phyloP scores from a whole-genome alignment of 805 yeast species.

The Metschnikowia colocasiae region DNA sequence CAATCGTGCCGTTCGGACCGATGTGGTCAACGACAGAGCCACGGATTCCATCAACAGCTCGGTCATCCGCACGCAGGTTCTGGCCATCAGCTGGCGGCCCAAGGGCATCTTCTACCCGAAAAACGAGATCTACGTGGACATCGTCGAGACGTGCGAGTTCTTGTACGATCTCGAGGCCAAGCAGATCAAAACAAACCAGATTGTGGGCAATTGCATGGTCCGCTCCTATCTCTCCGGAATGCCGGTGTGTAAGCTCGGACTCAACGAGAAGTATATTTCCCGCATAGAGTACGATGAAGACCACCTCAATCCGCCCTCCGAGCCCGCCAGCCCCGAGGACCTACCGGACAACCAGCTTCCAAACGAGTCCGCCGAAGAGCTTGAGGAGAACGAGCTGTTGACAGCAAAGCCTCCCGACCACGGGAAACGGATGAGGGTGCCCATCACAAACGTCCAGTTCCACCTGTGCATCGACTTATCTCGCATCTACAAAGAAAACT shows the following conservation, averaged over 20 bases:
- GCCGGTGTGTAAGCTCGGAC: slow-evolving; percentile 42
- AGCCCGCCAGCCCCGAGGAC: background rate
- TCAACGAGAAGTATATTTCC: slow-evolving; percentile 37
- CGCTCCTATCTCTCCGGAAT: slow-evolving; percentile 42
- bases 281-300: slow-evolving; percentile 26
- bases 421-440: slow-evolving; percentile 20
- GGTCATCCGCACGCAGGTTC: slow-evolving; percentile 72
- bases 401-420: background rate
- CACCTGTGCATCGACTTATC: slow-evolving; percentile 73
- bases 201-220: slow-evolving; percentile 33
- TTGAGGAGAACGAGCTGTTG: background rate
- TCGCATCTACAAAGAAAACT: slow-evolving; percentile 61
- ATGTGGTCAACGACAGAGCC: slow-evolving; percentile 24
- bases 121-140: slow-evolving; percentile 42
- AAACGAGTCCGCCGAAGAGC: slow-evolving; percentile 4
- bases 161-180: slow-evolving; percentile 30
- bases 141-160: slow-evolving; percentile 39
- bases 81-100: slow-evolving; percentile 46
- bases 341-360: slow-evolving; percentile 13
- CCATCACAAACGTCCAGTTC: slow-evolving; percentile 40
- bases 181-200: slow-evolving; percentile 29
- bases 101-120: slow-evolving; percentile 44
- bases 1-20: slow-evolving; percentile 35
- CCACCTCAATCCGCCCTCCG: slow-evolving; percentile 5
- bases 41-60: slow-evolving; percentile 51